Percentiles rank a stretch among this genome's conserved stretches.
These are phyloP conservation scores for Phlebiopsis flavidoalba DNA, from an alignment of 768 basidiomycete genomes.

Conservation along the genomic window DNA sequence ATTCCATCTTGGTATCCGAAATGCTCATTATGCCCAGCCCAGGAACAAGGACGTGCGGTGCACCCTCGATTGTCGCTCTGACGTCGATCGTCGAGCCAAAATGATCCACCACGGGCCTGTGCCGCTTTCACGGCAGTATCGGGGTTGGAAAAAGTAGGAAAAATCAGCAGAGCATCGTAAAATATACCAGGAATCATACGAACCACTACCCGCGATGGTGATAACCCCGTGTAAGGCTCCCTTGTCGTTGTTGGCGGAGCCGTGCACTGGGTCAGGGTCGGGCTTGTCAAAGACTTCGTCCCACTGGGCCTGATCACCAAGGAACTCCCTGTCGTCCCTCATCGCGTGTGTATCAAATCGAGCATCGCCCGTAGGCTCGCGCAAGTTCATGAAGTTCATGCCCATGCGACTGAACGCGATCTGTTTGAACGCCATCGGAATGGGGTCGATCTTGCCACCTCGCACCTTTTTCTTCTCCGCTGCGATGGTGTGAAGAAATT, in stretches of 20 bases:
- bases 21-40: slow-evolving; percentile 15
- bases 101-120: background rate
- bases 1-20: slow-evolving; percentile 19
- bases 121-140: background rate
- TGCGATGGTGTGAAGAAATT: background rate
- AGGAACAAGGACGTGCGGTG: slow-evolving; percentile 8
- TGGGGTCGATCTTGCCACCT: background rate
- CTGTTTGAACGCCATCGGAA: slow-evolving; percentile 7
- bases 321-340: slow-evolving; percentile 5
- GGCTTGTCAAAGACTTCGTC: slow-evolving; percentile 9
- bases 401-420: slow-evolving; percentile 1
- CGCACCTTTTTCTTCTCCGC: background rate
- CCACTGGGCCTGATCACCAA: background rate
- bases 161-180: background rate
- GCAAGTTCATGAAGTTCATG: background rate
- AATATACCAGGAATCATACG: background rate
- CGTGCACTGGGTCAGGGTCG: background rate
- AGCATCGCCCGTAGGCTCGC: slow-evolving; percentile 12
- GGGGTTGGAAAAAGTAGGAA: background rate
- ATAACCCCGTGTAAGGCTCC: slow-evolving; percentile 14
- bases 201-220: slow-evolving; percentile 12
- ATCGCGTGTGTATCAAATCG: slow-evolving; percentile 11
- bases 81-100: background rate
- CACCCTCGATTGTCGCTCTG: slow-evolving; percentile 5
- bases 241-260: background rate